Evolutionary conservation across 1,139 yeast genomes (phyloP), one percentile per base, ranked within the genome.

Genomic region (Scheffersomyces parashehatae): DNA sequence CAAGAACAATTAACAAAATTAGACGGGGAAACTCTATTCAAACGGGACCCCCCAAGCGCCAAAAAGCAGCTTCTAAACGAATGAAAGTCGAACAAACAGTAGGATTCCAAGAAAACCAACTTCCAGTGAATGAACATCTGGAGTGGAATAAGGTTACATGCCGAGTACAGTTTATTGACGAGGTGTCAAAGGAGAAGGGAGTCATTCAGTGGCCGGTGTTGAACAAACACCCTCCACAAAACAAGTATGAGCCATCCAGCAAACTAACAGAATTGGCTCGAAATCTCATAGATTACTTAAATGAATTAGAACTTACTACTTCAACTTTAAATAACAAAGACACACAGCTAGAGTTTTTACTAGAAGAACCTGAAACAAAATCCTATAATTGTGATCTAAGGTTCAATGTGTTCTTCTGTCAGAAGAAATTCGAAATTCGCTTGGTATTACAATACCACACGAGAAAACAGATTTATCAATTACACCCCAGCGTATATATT

Each of bases 301-400:
- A 43, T 15, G 49, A 45, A 28, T 29, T 45, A 9, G 49, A 43
- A 4, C n/a, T 45, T 5, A 43, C 42, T n/a, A 32, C 41, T 5
- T 38, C 43, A 13, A 43, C 42, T 5, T 33, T 45, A 14, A 39
- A 38, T 7, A 24, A 38, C 5, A 16, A 28, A n/a, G 45, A 39
- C 15, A 13, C 37, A 3, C 3, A 11, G 26, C 26, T 20, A 20
- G 26, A 20, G 3, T 14, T 31, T 12, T 14, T 20, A 3, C 11
- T 31, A n/a, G 24, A 15, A 2, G 35, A 31, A 8, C 24, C 35
- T 31, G 35, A 20, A 31, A 20, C 15, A 14, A 42, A 38, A 28
- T 37, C 35, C 28, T 48, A 35, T 35, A 15, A 30, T 30, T 48
- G 52, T 26, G 38, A 34, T 7, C 31, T 47, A n/a, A 28, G 35